These are phyloP conservation scores for Suhomyces atakaporum DNA, from an alignment of 1,139 yeast genomes.

Conservation along the genomic window DNA sequence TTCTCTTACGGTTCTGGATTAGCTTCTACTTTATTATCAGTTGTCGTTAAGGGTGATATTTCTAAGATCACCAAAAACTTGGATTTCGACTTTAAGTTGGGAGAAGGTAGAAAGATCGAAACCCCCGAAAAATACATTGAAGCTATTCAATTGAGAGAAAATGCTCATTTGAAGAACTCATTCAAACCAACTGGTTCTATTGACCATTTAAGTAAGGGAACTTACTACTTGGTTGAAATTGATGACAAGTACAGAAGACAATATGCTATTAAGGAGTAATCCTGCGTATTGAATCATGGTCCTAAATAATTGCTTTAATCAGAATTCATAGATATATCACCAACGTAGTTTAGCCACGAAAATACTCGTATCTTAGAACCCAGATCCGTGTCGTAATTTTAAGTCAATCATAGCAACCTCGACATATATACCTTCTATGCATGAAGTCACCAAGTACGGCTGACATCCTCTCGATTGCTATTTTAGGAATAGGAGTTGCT, in stretches of 20 bases:
- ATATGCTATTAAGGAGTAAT: conserved; percentile 63
- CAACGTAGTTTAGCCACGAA: no score
- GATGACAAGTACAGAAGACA: conserved; percentile 89
- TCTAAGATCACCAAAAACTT: conserved; percentile 64
- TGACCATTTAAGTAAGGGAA: conserved; percentile 70
- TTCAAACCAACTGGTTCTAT: conserved; percentile 78
- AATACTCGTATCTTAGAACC: no score
- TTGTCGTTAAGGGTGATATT: conserved; percentile 80
- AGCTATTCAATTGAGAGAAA: conserved; percentile 84
- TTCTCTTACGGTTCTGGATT: conserved; percentile 98
- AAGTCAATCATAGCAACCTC: no score
- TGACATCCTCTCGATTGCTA: no score
- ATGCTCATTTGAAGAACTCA: conserved; percentile 78
- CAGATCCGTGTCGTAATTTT: no score
- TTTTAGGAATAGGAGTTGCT: no score
- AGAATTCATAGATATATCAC: no score
- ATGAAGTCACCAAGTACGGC: no score
- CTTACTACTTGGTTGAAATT: conserved; percentile 80
- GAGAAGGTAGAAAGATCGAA: conserved; percentile 60
- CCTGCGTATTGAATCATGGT: background rate
- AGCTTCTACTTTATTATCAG: conserved; percentile 86
- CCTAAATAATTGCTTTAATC: no score
- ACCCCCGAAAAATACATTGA: conserved; percentile 81
- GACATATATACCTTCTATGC: no score
- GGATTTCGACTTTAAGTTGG: conserved; percentile 68